Percentiles rank a stretch among this genome's conserved stretches.
Conservation (phyloP, 805 yeast species). For the Lipomyces sp. region DNA sequence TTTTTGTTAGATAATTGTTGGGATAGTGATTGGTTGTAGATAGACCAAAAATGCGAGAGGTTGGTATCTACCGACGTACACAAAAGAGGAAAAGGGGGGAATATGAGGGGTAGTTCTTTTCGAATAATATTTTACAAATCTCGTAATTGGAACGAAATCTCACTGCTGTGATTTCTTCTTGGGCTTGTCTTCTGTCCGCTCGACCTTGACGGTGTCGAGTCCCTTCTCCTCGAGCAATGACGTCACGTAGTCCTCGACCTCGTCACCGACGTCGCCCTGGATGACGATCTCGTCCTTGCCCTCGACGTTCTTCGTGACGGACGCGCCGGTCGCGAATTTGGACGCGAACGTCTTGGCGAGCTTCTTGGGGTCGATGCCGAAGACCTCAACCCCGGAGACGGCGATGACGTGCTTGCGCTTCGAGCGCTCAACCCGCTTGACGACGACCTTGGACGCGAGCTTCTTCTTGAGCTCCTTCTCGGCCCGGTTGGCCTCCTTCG, state of each 20-base stretch:
- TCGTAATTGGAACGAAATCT: too few species aligned
- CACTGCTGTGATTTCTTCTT: constrained; percentile 50
- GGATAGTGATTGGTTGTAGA: too few species aligned
- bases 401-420: constrained; percentile 85
- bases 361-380: constrained; percentile 85
- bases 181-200: constrained; percentile 77
- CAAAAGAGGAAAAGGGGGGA: too few species aligned
- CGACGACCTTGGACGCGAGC: constrained; percentile 71
- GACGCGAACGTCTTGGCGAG: constrained; percentile 88
- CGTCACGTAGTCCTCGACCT: constrained; percentile 72
- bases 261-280: constrained; percentile 94
- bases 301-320: constrained; percentile 84
- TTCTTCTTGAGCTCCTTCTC: constrained; percentile 79
- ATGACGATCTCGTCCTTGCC: constrained; percentile 88
- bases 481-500: constrained; percentile 59
- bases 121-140: too few species aligned
- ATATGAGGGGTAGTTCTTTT: too few species aligned
- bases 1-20: too few species aligned
- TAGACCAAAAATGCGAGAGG: too few species aligned
- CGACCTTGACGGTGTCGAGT: constrained; percentile 80
- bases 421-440: constrained; percentile 86
- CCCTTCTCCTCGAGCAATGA: constrained; percentile 77
- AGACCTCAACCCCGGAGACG: constrained; percentile 81
- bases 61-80: too few species aligned
- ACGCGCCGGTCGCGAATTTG: constrained; percentile 93